Evolutionary conservation across 2,329 filamentous ascomycete genomes (phyloP), one percentile per base, ranked within the genome.

Genomic region (Salinomyces thailandicus): DNA sequence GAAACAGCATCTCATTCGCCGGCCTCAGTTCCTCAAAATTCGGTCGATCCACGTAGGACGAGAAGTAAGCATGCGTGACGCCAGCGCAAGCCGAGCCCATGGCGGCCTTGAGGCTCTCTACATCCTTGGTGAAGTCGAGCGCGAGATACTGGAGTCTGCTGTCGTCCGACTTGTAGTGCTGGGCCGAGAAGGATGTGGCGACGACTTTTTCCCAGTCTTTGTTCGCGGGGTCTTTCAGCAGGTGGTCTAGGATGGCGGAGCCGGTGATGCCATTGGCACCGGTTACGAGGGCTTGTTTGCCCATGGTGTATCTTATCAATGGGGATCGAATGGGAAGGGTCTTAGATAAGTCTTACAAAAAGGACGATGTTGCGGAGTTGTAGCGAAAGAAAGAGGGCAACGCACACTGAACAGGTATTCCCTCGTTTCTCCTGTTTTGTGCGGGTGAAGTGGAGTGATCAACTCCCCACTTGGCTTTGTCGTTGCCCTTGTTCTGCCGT

Each of bases 211-310:
- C 15, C 41, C 40, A 47, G 14, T 47, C 31, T 5, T 36, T 33
- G 11, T 16, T 27, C 17, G 52, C 47, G 1, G 54, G 50, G 9
- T 42, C 42, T 4, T 47, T 38, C n/a, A 50, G 41, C 4, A 62
- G 41, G 28, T 60, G 47, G 37, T 62, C 57, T 12, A 61, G 39
- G 12, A 62, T 51, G 1, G 57, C 53, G 33, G 44, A 42, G 5
- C 59, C 59, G 29, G 45, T 57, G 27, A 61, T 57, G 16, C 59
- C 58, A 41, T 60, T 61, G 11, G 36, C 49, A 18, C 57, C 58
- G 5, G 57, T 55, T 14, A 60, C 48, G 29, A 62, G 55, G 5
- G 58, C 58, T 5, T 52, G 50, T 32, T 58, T 59, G 20, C 7
- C n/a, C 20, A 24, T 24, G 20, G n/a, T 24, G n/a, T n/a, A n/a